phyloP scores from a whole-genome alignment of 345 rosid genomes.

The Syzygium jambos region DNA sequence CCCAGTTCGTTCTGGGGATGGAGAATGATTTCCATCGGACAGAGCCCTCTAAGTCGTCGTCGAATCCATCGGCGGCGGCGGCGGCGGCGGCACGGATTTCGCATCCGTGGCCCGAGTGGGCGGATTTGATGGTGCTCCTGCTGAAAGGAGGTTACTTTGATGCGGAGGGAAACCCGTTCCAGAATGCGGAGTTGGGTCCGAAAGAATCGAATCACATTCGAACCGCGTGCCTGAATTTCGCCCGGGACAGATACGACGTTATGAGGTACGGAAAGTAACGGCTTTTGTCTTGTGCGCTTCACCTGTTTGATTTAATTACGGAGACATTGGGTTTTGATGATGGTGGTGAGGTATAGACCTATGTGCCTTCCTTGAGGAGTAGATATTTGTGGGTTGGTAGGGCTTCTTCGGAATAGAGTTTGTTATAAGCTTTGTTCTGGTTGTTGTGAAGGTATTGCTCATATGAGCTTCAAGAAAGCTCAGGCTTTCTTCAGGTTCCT shows the following conservation, averaged over 20 bases:
- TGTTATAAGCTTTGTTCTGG: neutral
- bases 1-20: neutral
- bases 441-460: neutral
- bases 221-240: constrained; percentile 77
- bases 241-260: constrained; percentile 53
- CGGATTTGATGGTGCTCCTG: constrained; percentile 51
- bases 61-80: neutral
- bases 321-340: neutral
- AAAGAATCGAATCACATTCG: constrained; percentile 55
- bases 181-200: constrained; percentile 18
- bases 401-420: neutral
- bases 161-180: constrained; percentile 31
- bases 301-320: constrained; percentile 17
- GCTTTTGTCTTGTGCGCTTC: neutral
- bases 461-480: neutral
- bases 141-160: constrained; percentile 51
- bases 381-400: neutral
- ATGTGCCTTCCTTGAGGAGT: neutral
- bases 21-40: neutral
- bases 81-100: constrained; percentile 20
- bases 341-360: neutral
- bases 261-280: constrained; percentile 34
- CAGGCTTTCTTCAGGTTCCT: neutral
- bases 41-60: neutral
- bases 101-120: constrained; percentile 87